Evolutionary conservation across 2,329 filamentous ascomycete genomes (phyloP), one percentile per base, ranked within the genome.

Genomic region (Paecilomyces sp.): DNA sequence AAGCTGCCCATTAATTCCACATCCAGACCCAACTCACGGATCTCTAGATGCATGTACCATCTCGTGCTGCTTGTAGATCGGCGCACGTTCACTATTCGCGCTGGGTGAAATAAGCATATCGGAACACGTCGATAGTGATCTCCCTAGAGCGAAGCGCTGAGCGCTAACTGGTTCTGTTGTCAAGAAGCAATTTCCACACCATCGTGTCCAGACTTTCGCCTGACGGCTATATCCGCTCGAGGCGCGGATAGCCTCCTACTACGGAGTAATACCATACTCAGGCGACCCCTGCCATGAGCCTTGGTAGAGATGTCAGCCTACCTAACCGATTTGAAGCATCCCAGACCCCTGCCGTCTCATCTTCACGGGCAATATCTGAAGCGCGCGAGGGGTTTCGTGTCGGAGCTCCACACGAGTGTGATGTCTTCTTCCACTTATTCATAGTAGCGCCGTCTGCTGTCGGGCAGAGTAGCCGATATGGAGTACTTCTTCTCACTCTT

Each of bases 101-200:
- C 31, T 25, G 30, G 25, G 52, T 31, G 47, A 68, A 67, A 69
- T 66, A 68, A 67, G 68, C 66, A 67, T 47, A 47, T 47, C 41
- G 41, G 31, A n/a, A 47, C 41, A 47, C 41, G 41, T 47, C n/a
- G 41, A 47, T 18, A 47, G n/a, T n/a, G 41, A 47, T 47, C 41
- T 47, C 41, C 41, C 22, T 18, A 47, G 18, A 18, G 6, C n/a
- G 41, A 47, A 18, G n/a, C 15, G 15, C 15, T 47, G 41, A 47
- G 18, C 41, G 41, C 41, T 47, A 8, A 47, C n/a, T 47, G 41
- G 41, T 18, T 47, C 41, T 47, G 41, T 18, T 47, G 18, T 47
- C 41, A 9, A n/a, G 41, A 47, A 47, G 41, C n/a, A 47, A 47
- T 47, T 47, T 47, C 41, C 41, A 47, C 18, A 18, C 41, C 41